These are phyloP conservation scores for Blastomyces parvus DNA, from an alignment of 2,329 filamentous ascomycete genomes.

Conservation along the genomic window DNA sequence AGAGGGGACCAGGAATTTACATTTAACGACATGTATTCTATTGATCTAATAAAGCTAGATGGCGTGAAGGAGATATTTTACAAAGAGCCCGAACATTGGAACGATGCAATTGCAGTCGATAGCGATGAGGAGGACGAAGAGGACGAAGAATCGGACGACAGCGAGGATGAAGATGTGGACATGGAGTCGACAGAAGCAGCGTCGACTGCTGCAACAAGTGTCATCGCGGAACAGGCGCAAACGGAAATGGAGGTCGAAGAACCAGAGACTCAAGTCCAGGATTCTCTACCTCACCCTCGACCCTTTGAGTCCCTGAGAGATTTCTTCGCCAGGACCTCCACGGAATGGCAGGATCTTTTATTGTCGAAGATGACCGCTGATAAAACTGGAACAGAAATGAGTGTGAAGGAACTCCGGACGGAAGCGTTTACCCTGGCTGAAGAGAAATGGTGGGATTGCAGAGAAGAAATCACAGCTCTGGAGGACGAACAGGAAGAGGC, in stretches of 20 bases:
- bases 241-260: slow-evolving; percentile 30
- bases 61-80: slow-evolving; percentile 87
- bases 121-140: slow-evolving; percentile 48
- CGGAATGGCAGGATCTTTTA: slow-evolving; percentile 82
- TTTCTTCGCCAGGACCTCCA: slow-evolving; percentile 80
- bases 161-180: slow-evolving; percentile 37
- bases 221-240: slow-evolving; percentile 27
- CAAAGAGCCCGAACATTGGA: slow-evolving; percentile 78
- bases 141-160: slow-evolving; percentile 35
- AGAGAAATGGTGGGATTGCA: slow-evolving; percentile 97
- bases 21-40: slow-evolving; percentile 86
- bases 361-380: slow-evolving; percentile 65
- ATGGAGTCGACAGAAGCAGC: slow-evolving; percentile 30
- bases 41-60: slow-evolving; percentile 90
- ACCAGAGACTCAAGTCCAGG: slow-evolving; percentile 47
- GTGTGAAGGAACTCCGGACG: slow-evolving; percentile 85
- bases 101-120: slow-evolving; percentile 50
- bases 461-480: slow-evolving; percentile 81
- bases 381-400: slow-evolving; percentile 47
- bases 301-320: slow-evolving; percentile 86
- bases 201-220: slow-evolving; percentile 31
- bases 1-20: slow-evolving; percentile 92
- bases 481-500: slow-evolving; percentile 96
- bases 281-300: slow-evolving; percentile 64
- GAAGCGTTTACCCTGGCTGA: slow-evolving; percentile 84